These are phyloP conservation scores for Fraxinus platypoda DNA, from an alignment of 305 asterid genomes.

Conservation along the genomic window DNA sequence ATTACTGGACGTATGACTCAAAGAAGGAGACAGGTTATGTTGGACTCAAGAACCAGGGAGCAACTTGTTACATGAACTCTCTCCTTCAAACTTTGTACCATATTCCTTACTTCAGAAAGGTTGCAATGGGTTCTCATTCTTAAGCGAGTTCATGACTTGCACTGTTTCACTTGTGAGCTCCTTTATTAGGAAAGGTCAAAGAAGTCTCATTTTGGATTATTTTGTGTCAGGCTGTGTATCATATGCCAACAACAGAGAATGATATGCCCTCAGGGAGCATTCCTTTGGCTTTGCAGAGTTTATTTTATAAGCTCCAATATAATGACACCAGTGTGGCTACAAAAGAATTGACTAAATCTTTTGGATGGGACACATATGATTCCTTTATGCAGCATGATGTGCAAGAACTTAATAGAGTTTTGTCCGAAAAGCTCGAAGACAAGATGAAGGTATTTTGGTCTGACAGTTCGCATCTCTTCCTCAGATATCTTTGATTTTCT, in stretches of 20 bases:
- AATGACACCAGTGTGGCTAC: constrained; percentile 86
- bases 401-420: constrained; percentile 84
- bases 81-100: constrained; percentile 87
- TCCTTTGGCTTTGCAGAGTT: constrained; percentile 87
- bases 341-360: constrained; percentile 87
- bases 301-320: constrained; percentile 89
- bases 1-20: constrained; percentile 89
- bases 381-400: constrained; percentile 96
- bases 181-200: constrained; percentile 18
- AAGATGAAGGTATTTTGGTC: constrained; percentile 73
- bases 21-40: constrained; percentile 93
- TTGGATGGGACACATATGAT: constrained; percentile 94
- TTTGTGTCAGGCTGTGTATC: constrained; percentile 79
- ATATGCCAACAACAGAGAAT: constrained; percentile 95
- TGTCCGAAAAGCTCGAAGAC: constrained; percentile 91
- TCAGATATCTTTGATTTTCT: constrained; percentile 2
- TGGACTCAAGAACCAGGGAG: constrained; percentile 96
- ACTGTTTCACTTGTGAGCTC: constrained; percentile 11
- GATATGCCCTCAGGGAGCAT: constrained; percentile 91
- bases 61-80: constrained; percentile 94
- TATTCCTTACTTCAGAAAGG: constrained; percentile 91
- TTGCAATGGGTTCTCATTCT: constrained; percentile 24
- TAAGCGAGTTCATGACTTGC: constrained; percentile 19
- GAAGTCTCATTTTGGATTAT: constrained; percentile 30
- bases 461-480: constrained; percentile 2